phyloP scores from a whole-genome alignment of 371 early-diverging fungal species.

The Umbelopsis sp. region DNA sequence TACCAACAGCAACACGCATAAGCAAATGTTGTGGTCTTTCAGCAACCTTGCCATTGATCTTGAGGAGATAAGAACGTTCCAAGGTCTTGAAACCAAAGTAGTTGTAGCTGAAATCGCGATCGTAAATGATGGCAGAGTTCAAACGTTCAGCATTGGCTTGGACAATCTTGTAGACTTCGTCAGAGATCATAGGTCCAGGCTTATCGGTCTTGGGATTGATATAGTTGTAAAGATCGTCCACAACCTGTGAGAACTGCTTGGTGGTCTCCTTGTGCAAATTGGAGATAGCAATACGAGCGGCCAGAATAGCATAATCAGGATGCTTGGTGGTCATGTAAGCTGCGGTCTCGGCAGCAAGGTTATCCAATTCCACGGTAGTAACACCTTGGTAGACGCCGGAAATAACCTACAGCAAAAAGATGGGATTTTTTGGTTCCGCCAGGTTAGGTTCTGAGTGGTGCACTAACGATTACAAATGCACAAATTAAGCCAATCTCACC shows the following conservation, averaged over 20 bases:
- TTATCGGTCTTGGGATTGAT: conserved; percentile 80
- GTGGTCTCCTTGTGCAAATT: conserved; percentile 93
- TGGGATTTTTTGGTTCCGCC: background rate
- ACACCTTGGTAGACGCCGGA: conserved; percentile 90
- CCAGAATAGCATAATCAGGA: conserved; percentile 92
- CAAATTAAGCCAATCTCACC: conserved; percentile 36
- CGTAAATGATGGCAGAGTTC: conserved; percentile 90
- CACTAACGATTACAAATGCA: background rate
- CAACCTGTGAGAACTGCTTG: conserved; percentile 69
- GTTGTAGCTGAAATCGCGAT: conserved; percentile 92
- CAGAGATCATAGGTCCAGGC: conserved; percentile 79
- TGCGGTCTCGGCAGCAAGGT: conserved; percentile 89
- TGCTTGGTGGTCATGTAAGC: conserved; percentile 91
- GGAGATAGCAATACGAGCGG: conserved; percentile 89
- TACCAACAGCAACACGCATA: conserved; percentile 95
- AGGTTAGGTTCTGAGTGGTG: background rate
- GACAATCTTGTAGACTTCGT: conserved; percentile 65
- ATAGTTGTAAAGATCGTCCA: conserved; percentile 70
- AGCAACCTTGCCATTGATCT: conserved; percentile 75
- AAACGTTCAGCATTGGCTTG: conserved; percentile 73
- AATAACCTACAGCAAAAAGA: conserved; percentile 55
- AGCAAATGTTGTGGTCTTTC: conserved; percentile 97
- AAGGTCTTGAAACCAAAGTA: conserved; percentile 98
- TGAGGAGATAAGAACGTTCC: conserved; percentile 89
- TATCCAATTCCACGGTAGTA: conserved; percentile 88